phyloP scores from a whole-genome alignment of 192 early-diverging fungal species.

The Polychytrium aggregatum region DNA sequence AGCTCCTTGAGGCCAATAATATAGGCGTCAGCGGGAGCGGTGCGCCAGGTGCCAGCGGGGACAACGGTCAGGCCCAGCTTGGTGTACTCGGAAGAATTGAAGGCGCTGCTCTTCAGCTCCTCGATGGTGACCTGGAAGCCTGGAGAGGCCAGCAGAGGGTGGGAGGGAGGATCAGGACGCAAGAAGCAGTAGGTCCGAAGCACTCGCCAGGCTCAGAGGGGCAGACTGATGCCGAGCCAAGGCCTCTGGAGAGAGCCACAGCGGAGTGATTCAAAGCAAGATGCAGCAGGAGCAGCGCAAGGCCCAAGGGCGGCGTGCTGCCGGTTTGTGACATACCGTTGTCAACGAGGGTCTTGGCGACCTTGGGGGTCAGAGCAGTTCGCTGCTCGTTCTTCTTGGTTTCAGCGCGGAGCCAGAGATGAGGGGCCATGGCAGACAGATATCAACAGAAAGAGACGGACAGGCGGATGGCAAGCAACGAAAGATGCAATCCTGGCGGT shows the following conservation, averaged over 20 bases:
- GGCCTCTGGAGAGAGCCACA: background rate
- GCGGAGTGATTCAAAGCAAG: background rate
- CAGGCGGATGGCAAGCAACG: no score
- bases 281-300: background rate
- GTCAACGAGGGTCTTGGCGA: constrained; percentile 67
- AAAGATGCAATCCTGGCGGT: no score
- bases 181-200: background rate
- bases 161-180: no score
- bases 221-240: background rate
- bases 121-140: constrained; percentile 90
- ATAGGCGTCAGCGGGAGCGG: constrained; percentile 82
- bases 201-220: background rate
- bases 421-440: no score
- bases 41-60: constrained; percentile 69
- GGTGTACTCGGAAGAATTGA: constrained; percentile 2
- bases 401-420: constrained; percentile 89
- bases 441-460: no score
- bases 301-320: background rate
- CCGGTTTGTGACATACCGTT: constrained; percentile 24
- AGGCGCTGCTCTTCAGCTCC: constrained; percentile 61
- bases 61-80: constrained; percentile 75
- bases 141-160: no score
- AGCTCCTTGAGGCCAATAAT: constrained; percentile 96
- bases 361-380: constrained; percentile 78
- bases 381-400: constrained; percentile 96